phyloP scores from a whole-genome alignment of 345 rosid species.

The Carallia brachiata region DNA sequence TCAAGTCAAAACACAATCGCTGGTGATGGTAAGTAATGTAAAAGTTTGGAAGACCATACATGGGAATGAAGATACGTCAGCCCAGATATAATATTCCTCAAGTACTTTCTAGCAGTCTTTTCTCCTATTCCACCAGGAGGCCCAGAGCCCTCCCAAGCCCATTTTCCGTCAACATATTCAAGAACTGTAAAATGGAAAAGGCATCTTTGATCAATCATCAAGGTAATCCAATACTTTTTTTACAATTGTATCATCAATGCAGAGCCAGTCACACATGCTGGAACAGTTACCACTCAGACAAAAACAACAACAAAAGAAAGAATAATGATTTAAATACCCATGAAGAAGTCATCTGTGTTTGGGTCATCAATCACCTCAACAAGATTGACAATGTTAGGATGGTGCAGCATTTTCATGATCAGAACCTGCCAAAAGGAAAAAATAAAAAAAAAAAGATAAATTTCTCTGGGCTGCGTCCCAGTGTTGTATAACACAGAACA shows the following conservation, averaged over 20 bases:
- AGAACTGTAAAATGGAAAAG: slow-evolving; percentile 54
- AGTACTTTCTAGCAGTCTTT: slow-evolving; percentile 77
- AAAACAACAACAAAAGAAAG: not conserved
- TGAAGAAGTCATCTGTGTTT: slow-evolving; percentile 88
- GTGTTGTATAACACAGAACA: not conserved
- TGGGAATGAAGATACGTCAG: slow-evolving; percentile 91
- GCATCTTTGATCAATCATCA: slow-evolving; percentile 15
- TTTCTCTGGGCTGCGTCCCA: not conserved
- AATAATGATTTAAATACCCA: slow-evolving; percentile 56
- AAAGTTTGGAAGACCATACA: slow-evolving; percentile 42
- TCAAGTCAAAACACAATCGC: too few relatives aligned
- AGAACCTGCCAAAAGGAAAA: slow-evolving; percentile 49
- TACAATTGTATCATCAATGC: not conserved
- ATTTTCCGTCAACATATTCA: slow-evolving; percentile 87
- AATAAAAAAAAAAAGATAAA: not conserved
- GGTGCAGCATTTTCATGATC: slow-evolving; percentile 90
- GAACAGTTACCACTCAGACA: not conserved
- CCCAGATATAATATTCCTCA: slow-evolving; percentile 82
- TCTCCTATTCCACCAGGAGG: slow-evolving; percentile 66
- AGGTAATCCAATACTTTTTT: not conserved
- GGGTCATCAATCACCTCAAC: slow-evolving; percentile 99
- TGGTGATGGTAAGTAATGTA: not conserved
- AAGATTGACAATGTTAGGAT: slow-evolving; percentile 97
- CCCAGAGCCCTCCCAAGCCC: slow-evolving; percentile 65
- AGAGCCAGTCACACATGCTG: slow-evolving; percentile 3